Percentiles rank a stretch among this genome's conserved stretches.
Evolutionary conservation across 495 filamentous ascomycete genomes (phyloP).

Genomic region (Amphirosellinia nigrospora): DNA sequence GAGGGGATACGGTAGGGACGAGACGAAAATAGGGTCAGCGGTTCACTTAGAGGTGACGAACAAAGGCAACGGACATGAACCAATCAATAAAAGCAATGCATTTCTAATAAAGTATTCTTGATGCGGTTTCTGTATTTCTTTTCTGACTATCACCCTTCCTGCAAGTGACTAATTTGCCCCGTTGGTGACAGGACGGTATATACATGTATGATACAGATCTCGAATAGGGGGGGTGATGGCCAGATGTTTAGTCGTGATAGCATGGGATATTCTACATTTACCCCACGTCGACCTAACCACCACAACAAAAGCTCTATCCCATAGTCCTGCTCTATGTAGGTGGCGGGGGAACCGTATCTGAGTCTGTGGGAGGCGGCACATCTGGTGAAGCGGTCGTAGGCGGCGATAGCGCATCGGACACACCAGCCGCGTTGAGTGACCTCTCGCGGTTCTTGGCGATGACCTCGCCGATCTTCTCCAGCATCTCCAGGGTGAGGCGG

Average conservation of each 20-base stretch:
- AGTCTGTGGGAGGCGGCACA: background rate
- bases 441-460: constrained; percentile 62
- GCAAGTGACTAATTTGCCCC: constrained; percentile 24
- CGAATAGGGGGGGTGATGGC: background rate
- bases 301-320: background rate
- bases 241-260: background rate
- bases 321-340: constrained; percentile 16
- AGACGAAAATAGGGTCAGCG: constrained; percentile 25
- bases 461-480: constrained; percentile 69
- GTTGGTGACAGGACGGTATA: constrained; percentile 29
- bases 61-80: background rate
- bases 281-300: background rate
- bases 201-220: constrained; percentile 41
- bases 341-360: constrained; percentile 27
- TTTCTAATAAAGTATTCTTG: background rate
- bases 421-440: constrained; percentile 37
- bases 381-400: background rate
- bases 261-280: constrained; percentile 24
- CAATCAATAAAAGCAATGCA: constrained; percentile 18
- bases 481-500: constrained; percentile 62
- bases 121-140: constrained; percentile 17
- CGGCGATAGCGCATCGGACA: constrained; percentile 22
- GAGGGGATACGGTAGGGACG: constrained; percentile 15
- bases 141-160: constrained; percentile 13
- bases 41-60: background rate